Evolutionary conservation across 1,139 yeast species (phyloP), one percentile per base, ranked within the genome.

Genomic region (Meyerozyma elateridarum): DNA sequence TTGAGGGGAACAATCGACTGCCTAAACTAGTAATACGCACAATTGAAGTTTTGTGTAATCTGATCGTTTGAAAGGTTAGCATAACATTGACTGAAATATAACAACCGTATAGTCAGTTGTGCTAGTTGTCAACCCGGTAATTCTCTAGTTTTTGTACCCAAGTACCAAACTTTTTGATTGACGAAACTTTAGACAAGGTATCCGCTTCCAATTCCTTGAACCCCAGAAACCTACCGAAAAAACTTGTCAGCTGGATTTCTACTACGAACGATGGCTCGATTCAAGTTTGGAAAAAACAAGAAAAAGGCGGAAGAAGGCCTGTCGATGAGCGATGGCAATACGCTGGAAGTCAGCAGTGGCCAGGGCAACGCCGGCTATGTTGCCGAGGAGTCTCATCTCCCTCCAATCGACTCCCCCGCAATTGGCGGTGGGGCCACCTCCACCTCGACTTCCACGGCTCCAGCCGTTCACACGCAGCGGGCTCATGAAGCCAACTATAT

Each of bases 231-330:
- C n/a, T n/a, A n/a, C n/a, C n/a, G n/a, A n/a, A n/a, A n/a, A n/a
- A n/a, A n/a, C n/a, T n/a, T n/a, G n/a, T n/a, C n/a, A n/a, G n/a
- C n/a, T n/a, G n/a, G n/a, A n/a, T n/a, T n/a, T n/a, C n/a, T n/a
- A n/a, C n/a, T n/a, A n/a, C n/a, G 8, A 16, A 28, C 18, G 15
- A 48, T 46, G 48, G 41, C 47, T 14, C 46, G 49, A 27, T 46
- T 47, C 37, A 45, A 42, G 31, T 45, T 49, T 34, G 44, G 52
- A 20, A 46, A 42, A 33, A 48, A 40, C 25, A 48, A 44, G 32
- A 46, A 42, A 29, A 29, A 31, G 19, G 4, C 15, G 6, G 30
- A 32, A 15, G 40, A 33, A 8, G n/a, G 24, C 8, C 27, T 24
- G 27, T 24, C 27, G 3, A 7, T 24, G 18, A 22, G 25, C 15